These are phyloP conservation scores for Hypericum perforatum DNA, from an alignment of 345 rosid species.

Conservation along the genomic window DNA sequence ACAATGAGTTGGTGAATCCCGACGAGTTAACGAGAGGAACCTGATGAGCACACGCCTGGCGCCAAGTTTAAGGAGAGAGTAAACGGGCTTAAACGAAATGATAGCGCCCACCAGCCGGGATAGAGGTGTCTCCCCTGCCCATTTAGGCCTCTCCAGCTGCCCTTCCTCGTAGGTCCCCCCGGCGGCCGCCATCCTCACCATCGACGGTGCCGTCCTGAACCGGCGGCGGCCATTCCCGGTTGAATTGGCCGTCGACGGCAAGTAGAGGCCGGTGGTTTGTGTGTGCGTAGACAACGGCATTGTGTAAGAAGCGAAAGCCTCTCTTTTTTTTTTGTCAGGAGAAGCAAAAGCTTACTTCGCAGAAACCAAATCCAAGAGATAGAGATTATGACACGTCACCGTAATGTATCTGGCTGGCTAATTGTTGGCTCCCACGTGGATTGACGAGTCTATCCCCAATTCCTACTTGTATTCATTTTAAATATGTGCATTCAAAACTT, in stretches of 20 bases:
- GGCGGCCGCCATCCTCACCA: slow-evolving; percentile 19
- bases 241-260: slow-evolving; percentile 11
- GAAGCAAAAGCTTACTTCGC: too few species aligned
- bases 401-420: too few species aligned
- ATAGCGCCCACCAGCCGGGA: slow-evolving; percentile 47
- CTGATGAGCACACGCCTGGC: slow-evolving; percentile 58
- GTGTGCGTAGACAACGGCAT: slow-evolving; percentile 28
- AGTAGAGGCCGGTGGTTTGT: slow-evolving; percentile 13
- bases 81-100: slow-evolving; percentile 51
- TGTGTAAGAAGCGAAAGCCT: background rate
- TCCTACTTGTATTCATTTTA: too few species aligned
- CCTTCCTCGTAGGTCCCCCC: slow-evolving; percentile 39
- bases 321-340: too few species aligned
- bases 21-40: slow-evolving; percentile 11
- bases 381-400: too few species aligned
- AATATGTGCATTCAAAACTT: too few species aligned
- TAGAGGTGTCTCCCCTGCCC: slow-evolving; percentile 55
- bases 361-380: too few species aligned
- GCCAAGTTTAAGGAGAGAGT: slow-evolving; percentile 47
- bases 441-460: too few species aligned
- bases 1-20: background rate
- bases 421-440: too few species aligned
- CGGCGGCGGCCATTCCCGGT: slow-evolving; percentile 5
- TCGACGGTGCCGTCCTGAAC: slow-evolving; percentile 5
- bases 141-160: slow-evolving; percentile 43